Evolutionary conservation across 106 monocot genomes (phyloP).

Genomic region (Dioscorea alata): DNA sequence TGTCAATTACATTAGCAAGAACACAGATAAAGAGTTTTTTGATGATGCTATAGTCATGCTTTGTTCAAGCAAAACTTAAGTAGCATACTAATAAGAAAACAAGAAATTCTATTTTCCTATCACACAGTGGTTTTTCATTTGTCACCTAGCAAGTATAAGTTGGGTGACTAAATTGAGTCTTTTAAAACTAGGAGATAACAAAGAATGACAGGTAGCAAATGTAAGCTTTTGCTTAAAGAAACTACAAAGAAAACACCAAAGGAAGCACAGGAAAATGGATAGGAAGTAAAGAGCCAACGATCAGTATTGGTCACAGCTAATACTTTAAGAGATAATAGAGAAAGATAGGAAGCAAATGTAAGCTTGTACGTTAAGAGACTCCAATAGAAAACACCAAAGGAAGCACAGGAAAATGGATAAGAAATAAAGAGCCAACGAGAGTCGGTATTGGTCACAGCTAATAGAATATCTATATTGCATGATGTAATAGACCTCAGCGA

Average conservation of each 20-base stretch:
- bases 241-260: constrained; percentile 34
- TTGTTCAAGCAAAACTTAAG: not conserved
- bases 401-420: constrained; percentile 11
- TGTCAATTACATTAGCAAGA: constrained; percentile 56
- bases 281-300: constrained; percentile 17
- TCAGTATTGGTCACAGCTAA: constrained; percentile 17
- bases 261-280: constrained; percentile 11
- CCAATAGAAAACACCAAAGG: constrained; percentile 22
- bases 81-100: too few species aligned
- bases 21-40: constrained; percentile 67
- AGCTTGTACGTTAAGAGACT: constrained; percentile 89
- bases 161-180: constrained; percentile 55
- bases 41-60: constrained; percentile 73
- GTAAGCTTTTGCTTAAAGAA: constrained; percentile 90
- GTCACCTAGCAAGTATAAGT: constrained; percentile 55
- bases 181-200: constrained; percentile 68
- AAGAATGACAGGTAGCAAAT: constrained; percentile 56
- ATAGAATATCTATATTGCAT: too few species aligned
- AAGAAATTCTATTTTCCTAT: too few species aligned
- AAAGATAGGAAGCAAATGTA: constrained; percentile 60
- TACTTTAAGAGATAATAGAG: constrained; percentile 46
- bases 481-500: too few species aligned
- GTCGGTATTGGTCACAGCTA: constrained; percentile 17
- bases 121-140: not conserved
- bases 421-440: constrained; percentile 14